These are phyloP conservation scores for Mycena venus DNA, from an alignment of 768 basidiomycete genomes.

Conservation along the genomic window DNA sequence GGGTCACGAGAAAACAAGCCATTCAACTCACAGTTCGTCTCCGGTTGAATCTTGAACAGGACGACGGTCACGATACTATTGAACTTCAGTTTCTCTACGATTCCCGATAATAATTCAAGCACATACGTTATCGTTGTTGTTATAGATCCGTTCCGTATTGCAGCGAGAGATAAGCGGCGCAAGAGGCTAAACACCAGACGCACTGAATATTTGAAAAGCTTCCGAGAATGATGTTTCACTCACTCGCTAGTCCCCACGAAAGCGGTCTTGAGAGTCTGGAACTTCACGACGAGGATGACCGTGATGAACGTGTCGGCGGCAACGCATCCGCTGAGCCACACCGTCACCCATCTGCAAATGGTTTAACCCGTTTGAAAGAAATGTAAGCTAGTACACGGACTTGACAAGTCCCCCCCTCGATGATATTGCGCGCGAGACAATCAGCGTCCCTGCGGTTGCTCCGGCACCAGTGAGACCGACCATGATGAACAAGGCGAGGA, in stretches of 20 bases:
- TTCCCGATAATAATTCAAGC: not conserved
- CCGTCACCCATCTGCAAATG: conserved; percentile 1
- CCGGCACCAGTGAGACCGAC: not conserved
- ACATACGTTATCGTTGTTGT: conserved; percentile 2
- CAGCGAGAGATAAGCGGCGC: conserved; percentile 5
- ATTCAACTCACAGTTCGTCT: conserved; percentile 8
- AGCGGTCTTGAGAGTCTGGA: not conserved
- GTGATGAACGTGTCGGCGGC: conserved; percentile 9
- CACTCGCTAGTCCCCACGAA: not conserved
- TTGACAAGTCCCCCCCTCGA: not conserved
- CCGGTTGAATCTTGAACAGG: conserved; percentile 7
- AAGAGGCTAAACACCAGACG: not conserved
- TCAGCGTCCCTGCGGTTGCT: not conserved
- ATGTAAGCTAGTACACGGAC: not conserved
- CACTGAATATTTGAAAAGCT: not conserved
- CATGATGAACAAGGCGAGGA: not conserved
- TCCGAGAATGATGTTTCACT: not conserved
- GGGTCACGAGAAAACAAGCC: not conserved
- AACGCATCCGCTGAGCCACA: conserved; percentile 9
- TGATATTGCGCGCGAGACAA: not conserved
- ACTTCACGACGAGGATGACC: not conserved
- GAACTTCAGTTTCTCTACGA: not conserved
- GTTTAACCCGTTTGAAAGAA: not conserved
- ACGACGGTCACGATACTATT: conserved; percentile 7
- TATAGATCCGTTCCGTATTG: conserved; percentile 1